Evolutionary conservation across 352 stramenopile species (phyloP).

Genomic region (Globisporangium paddicum): DNA sequence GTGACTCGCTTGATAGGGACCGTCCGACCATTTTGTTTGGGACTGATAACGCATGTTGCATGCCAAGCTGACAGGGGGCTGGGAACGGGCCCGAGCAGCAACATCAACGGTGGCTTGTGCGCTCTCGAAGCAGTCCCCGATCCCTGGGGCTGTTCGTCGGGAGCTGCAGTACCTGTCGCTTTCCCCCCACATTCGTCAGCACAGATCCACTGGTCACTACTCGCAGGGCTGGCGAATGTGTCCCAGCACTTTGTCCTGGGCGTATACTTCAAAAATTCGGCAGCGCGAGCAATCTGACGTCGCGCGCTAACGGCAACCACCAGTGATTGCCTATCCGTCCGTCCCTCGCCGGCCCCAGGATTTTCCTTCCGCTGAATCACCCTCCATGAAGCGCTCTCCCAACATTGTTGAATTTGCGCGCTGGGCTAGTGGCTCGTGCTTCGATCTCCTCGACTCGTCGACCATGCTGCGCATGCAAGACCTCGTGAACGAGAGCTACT

Average conservation of each 20-base stretch:
- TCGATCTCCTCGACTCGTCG: not conserved
- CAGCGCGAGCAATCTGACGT: no score
- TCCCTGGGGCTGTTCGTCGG: not conserved
- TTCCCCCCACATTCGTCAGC: not conserved
- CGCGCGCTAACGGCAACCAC: not conserved
- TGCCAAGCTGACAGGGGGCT: not conserved
- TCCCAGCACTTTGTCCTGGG: not conserved
- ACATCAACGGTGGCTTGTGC: no score
- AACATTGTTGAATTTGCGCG: not conserved
- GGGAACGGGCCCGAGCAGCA: not conserved
- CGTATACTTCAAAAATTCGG: not conserved
- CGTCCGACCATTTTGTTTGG: not conserved
- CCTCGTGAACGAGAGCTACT: not conserved
- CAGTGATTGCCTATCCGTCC: not conserved
- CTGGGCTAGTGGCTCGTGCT: not conserved
- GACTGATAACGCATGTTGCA: not conserved
- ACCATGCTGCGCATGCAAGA: slow-evolving; percentile 4
- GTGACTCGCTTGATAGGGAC: not conserved
- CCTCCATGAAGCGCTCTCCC: not conserved
- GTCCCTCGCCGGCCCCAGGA: not conserved
- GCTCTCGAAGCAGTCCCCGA: no score
- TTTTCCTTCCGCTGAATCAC: not conserved
- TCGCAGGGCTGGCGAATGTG: not conserved
- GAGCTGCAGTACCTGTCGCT: not conserved
- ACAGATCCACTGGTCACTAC: not conserved